phyloP scores from a whole-genome alignment of 2,329 filamentous ascomycete genomes.

The Alternaria sp. region DNA sequence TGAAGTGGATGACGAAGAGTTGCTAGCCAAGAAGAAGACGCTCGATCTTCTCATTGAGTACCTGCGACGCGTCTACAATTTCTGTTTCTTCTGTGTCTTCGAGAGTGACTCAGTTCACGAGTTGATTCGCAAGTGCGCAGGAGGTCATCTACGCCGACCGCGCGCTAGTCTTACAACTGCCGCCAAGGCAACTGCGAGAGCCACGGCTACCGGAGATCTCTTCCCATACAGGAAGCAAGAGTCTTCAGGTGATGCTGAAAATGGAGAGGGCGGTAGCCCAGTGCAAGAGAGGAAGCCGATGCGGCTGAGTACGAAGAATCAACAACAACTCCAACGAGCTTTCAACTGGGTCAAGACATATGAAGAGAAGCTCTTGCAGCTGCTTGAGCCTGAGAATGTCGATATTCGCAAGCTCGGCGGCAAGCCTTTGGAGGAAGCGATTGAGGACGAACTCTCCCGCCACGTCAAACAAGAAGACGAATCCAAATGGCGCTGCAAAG shows the following conservation, averaged over 20 bases:
- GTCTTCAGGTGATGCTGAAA: conserved; percentile 69
- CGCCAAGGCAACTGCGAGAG: conserved; percentile 83
- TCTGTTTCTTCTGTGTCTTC: conserved; percentile 99
- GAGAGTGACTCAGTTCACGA: conserved; percentile 98
- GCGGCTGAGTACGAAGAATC: conserved; percentile 75
- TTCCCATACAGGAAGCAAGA: conserved; percentile 85
- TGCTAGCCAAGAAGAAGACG: conserved; percentile 93
- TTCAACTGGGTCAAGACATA: conserved; percentile 99
- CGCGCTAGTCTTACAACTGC: conserved; percentile 82
- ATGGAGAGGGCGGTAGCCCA: conserved; percentile 67
- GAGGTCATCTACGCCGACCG: conserved; percentile 93
- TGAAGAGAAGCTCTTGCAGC: conserved; percentile 93
- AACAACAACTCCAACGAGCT: conserved; percentile 90
- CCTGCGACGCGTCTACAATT: conserved; percentile 93
- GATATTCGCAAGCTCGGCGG: conserved; percentile 92
- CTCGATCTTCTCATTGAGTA: conserved; percentile 96
- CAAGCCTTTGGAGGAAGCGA: conserved; percentile 81
- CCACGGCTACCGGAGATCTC: conserved; percentile 80
- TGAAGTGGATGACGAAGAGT: conserved; percentile 87
- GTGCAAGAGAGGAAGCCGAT: conserved; percentile 75
- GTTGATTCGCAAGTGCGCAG: conserved; percentile 92
- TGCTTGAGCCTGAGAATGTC: conserved; percentile 86
- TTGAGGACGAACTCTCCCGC: conserved; percentile 85
- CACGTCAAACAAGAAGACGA: conserved; percentile 97
- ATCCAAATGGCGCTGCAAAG: conserved; percentile 95